Evolutionary conservation across 768 basidiomycete genomes (phyloP).

Genomic region (Suillus bovinus): DNA sequence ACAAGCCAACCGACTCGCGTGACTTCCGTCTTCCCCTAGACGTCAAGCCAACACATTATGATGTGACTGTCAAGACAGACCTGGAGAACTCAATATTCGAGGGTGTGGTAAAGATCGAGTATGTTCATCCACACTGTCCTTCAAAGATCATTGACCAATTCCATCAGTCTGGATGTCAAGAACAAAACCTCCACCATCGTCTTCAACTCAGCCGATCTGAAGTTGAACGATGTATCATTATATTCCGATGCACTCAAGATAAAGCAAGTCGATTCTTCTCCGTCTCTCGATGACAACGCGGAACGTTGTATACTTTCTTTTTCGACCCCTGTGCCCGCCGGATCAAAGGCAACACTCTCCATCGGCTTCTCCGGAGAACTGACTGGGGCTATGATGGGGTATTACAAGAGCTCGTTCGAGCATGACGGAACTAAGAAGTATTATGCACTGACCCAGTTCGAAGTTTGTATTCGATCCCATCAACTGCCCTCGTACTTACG

Average conservation of each 20-base stretch:
- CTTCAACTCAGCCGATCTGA: conserved; percentile 65
- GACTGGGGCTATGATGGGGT: conserved; percentile 75
- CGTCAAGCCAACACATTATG: conserved; percentile 75
- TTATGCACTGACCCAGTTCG: conserved; percentile 89
- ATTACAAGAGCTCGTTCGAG: conserved; percentile 72
- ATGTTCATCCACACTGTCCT: conserved; percentile 22
- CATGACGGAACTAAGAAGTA: conserved; percentile 61
- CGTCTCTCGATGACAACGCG: conserved; percentile 55
- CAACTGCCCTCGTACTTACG: not conserved
- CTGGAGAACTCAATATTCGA: conserved; percentile 73
- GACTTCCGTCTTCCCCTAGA: conserved; percentile 59
- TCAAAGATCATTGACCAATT: conserved; percentile 6
- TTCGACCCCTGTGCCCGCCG: conserved; percentile 56
- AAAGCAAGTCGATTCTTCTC: conserved; percentile 45
- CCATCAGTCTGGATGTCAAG: conserved; percentile 60
- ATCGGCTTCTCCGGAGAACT: conserved; percentile 72
- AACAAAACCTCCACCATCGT: conserved; percentile 59
- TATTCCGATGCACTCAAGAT: conserved; percentile 54
- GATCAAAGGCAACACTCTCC: conserved; percentile 68
- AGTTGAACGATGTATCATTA: conserved; percentile 56
- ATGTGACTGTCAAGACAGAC: conserved; percentile 79
- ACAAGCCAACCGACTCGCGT: conserved; percentile 10
- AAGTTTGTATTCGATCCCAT: conserved; percentile 41
- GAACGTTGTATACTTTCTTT: conserved; percentile 71
- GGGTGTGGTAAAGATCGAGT: conserved; percentile 77